Percentiles rank a stretch among this genome's conserved stretches.
phyloP scores from a whole-genome alignment of 441 rosid genomes.

The Pelargonium myrrhifolium region DNA sequence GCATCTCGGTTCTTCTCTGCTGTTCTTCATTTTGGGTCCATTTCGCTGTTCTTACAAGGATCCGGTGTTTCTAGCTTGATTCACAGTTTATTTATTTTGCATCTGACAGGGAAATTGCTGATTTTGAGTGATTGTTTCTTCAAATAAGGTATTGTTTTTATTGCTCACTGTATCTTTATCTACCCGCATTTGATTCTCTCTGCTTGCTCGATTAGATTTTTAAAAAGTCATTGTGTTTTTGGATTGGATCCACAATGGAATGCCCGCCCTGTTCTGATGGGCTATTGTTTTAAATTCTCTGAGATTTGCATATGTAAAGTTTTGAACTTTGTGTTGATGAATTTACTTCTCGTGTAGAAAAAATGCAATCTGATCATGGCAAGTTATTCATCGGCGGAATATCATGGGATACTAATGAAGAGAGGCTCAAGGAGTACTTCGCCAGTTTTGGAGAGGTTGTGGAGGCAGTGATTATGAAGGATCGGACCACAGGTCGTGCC shows the following conservation, averaged over 20 bases:
- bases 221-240: background rate
- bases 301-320: conserved; percentile 14
- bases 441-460: conserved; percentile 74
- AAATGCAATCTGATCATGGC: conserved; percentile 81
- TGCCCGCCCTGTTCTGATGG: background rate
- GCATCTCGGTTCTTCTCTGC: conserved; percentile 5
- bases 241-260: conserved; percentile 5
- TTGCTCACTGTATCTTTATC: conserved; percentile 17
- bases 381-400: conserved; percentile 95
- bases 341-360: conserved; percentile 25
- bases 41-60: conserved; percentile 26
- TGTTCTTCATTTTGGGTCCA: conserved; percentile 17
- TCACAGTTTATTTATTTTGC: conserved; percentile 17
- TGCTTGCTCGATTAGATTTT: background rate
- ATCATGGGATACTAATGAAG: conserved; percentile 98
- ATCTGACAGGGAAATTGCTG: conserved; percentile 22
- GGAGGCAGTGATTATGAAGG: conserved; percentile 97
- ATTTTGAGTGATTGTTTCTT: conserved; percentile 14
- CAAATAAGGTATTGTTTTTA: conserved; percentile 25
- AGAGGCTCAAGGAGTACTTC: conserved; percentile 80
- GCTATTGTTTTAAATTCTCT: conserved; percentile 10
- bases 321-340: conserved; percentile 12
- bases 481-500: conserved; percentile 93
- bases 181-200: background rate
- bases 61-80: conserved; percentile 33